These are phyloP conservation scores for Calonectria hawksworthii DNA, from an alignment of 2,329 filamentous ascomycete species.

Conservation along the genomic window DNA sequence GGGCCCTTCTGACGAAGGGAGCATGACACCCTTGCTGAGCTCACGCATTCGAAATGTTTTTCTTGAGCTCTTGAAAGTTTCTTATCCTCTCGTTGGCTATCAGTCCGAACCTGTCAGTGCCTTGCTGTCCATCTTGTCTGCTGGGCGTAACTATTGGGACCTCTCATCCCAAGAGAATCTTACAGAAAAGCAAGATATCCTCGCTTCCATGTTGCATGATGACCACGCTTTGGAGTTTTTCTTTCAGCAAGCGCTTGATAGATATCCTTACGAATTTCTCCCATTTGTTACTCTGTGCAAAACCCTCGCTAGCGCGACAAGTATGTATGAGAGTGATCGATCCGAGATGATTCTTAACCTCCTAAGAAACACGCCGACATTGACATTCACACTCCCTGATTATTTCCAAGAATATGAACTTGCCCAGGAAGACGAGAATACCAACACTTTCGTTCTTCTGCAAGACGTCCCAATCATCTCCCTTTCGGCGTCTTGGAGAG, in stretches of 20 bases:
- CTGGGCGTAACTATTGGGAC: slow-evolving; percentile 68
- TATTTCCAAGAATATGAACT: slow-evolving; percentile 82
- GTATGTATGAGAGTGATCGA: slow-evolving; percentile 48
- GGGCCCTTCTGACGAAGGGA: slow-evolving; percentile 60
- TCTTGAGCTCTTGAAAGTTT: slow-evolving; percentile 78
- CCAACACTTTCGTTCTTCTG: slow-evolving; percentile 80
- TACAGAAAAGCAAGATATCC: slow-evolving; percentile 50
- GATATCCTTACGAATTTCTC: slow-evolving; percentile 88
- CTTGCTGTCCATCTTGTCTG: slow-evolving; percentile 74
- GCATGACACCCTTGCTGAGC: slow-evolving; percentile 69
- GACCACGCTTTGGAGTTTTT: slow-evolving; percentile 67
- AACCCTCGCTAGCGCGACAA: slow-evolving; percentile 64
- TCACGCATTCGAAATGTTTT: slow-evolving; percentile 75
- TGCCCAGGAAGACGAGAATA: slow-evolving; percentile 87
- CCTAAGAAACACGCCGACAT: slow-evolving; percentile 77
- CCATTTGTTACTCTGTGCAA: slow-evolving; percentile 83
- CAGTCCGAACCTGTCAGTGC: slow-evolving; percentile 78
- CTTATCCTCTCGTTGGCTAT: slow-evolving; percentile 78
- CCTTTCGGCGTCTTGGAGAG: slow-evolving; percentile 59
- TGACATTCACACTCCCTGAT: slow-evolving; percentile 83
- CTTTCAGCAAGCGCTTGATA: slow-evolving; percentile 77
- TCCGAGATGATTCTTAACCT: slow-evolving; percentile 71
- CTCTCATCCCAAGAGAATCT: slow-evolving; percentile 56
- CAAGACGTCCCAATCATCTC: slow-evolving; percentile 75
- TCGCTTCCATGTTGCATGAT: slow-evolving; percentile 53